Percentiles rank a stretch among this genome's conserved stretches.
Evolutionary conservation across 176 grass and related monocot species (phyloP).

Genomic region (Neostapfia colusana): DNA sequence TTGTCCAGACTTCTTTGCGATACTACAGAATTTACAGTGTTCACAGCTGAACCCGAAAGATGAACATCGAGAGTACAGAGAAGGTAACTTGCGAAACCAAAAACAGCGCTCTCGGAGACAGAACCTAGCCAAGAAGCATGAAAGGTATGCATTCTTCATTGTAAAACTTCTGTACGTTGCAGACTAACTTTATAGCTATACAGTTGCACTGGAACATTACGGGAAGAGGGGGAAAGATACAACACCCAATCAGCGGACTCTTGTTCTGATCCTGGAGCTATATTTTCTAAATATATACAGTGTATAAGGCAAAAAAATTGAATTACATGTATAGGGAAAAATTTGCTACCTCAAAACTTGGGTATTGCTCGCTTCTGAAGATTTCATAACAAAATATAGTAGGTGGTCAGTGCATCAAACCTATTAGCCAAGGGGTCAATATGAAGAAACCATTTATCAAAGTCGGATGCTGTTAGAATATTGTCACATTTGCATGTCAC

Average conservation of each 20-base stretch:
- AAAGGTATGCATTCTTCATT: neutral
- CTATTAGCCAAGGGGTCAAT: neutral
- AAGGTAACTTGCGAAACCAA: neutral
- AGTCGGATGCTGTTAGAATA: neutral
- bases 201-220: neutral
- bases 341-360: constrained; percentile 36
- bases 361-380: constrained; percentile 16
- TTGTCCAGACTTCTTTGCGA: neutral
- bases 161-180: neutral
- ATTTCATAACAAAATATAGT: constrained; percentile 3
- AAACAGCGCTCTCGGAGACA: neutral
- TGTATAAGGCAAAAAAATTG: constrained; percentile 31
- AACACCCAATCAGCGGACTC: constrained; percentile 8
- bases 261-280: neutral
- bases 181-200: constrained; percentile 14
- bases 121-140: neutral
- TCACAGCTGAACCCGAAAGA: neutral
- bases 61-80: neutral
- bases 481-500: neutral
- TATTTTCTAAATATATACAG: constrained; percentile 29
- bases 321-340: constrained; percentile 17
- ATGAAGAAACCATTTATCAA: constrained; percentile 12
- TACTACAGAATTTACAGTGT: neutral
- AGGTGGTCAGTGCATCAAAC: constrained; percentile 3
- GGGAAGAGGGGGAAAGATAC: neutral